Base-by-base conservation (phyloP, 176 grass and related monocot genomes). In the Carex littledalei region DNA sequence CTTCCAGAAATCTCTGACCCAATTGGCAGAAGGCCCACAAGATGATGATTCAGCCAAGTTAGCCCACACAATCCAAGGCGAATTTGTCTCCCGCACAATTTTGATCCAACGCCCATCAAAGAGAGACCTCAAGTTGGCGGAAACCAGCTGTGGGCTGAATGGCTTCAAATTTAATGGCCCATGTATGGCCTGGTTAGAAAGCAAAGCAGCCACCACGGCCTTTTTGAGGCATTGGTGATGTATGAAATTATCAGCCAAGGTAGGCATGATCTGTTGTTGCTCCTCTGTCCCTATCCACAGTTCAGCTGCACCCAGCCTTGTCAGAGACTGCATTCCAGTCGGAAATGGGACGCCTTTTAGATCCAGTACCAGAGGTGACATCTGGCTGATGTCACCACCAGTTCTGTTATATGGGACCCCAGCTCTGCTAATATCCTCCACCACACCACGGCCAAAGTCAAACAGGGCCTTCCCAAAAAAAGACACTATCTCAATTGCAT, bases 391-490 rank as follows among this genome's bases (percentile, higher is more conserved):
- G 65, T 91, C 94, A 84, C 86, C 88, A 84, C 71, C 66, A 85
- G 78, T 85, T 73, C 86, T 73, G 67, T 83, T 87, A 84, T 97
- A 78, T 21, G 86, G 77, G 73, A 81, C 89, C 59, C 74, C 86
- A 32, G 87, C 84, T 83, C 90, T 92, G 87, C 91, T 88, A 67
- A 98, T 94, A 86, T 98, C 95, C 89, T 94, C 95, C 31, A 98
- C 95, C 88, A 98, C 91, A 7, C 92, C 95, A 81, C 91, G 93
- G 37, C 95, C 89, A 45, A 98, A 94, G 84, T 94, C 95, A 90
- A 94, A 98, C 84, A 98, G 78, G 31, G 95, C 95, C 88, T 98
- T 98, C 54, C 95, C 95, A 34, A 98, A 98, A 89, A 89, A 94
- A 67, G 95, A 92, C 79, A 98, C 89, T 79, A 98, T 94, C 84